Conservation (phyloP, 164 flowering plant species). For the Cinnamomum micranthum region DNA sequence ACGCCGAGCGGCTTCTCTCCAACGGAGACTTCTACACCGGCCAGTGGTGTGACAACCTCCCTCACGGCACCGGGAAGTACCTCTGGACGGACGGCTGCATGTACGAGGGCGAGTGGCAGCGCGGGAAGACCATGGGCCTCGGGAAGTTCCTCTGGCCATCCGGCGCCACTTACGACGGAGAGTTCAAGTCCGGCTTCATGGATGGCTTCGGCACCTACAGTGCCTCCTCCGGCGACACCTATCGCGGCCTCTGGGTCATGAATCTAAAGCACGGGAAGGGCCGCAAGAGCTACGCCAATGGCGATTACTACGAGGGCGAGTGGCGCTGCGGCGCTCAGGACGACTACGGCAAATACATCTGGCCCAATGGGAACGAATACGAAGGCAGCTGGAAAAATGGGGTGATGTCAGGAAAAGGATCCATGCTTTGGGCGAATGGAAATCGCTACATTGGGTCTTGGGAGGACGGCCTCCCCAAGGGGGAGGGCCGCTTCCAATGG, state of each 20-base stretch:
- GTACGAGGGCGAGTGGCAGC: conserved; percentile 82
- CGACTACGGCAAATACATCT: conserved; percentile 69
- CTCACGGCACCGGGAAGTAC: conserved; percentile 76
- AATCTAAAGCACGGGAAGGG: conserved; percentile 78
- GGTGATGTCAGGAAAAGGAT: conserved; percentile 46
- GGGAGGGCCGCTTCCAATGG: conserved; percentile 60
- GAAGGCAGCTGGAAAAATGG: conserved; percentile 67
- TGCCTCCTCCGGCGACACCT: conserved; percentile 54
- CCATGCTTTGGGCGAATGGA: conserved; percentile 54
- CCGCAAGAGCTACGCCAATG: conserved; percentile 47
- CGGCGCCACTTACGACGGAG: conserved; percentile 91
- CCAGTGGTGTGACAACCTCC: conserved; percentile 49
- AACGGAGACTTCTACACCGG: conserved; percentile 86
- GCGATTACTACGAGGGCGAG: conserved; percentile 78
- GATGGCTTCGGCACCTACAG: conserved; percentile 79
- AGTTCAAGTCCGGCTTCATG: conserved; percentile 76
- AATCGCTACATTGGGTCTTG: conserved; percentile 64
- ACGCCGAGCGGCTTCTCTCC: conserved; percentile 44
- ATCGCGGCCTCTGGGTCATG: conserved; percentile 67
- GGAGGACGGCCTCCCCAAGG: conserved; percentile 69
- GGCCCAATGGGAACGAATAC: conserved; percentile 58
- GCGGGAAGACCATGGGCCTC: conserved; percentile 61
- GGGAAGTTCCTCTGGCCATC: conserved; percentile 88
- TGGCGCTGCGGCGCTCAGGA: conserved; percentile 74
- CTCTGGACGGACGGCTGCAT: conserved; percentile 90